Percentiles rank a stretch among this genome's conserved stretches.
Conservation (phyloP, 306 rosid genomes). For the Glycine latifolia region DNA sequence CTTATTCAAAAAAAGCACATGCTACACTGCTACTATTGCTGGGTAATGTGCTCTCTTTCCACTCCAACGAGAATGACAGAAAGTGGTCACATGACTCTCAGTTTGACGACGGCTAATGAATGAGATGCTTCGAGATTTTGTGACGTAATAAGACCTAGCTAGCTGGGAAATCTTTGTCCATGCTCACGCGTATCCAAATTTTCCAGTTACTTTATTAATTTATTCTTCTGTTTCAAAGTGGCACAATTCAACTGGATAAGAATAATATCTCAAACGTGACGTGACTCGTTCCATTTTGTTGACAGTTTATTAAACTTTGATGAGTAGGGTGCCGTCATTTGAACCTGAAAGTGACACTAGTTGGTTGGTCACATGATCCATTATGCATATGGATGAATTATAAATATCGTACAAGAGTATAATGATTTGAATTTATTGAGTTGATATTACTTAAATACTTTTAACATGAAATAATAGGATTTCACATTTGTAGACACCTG, state of each 20-base stretch:
- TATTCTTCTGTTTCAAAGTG: neutral
- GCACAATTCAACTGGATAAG: slow-evolving; percentile 33
- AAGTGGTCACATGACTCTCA: slow-evolving; percentile 9
- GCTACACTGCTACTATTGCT: slow-evolving; percentile 35
- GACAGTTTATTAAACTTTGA: slow-evolving; percentile 19
- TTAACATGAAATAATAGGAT: no score
- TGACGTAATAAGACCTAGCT: slow-evolving; percentile 29
- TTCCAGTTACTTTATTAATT: neutral
- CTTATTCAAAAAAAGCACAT: slow-evolving; percentile 21
- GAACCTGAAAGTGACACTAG: slow-evolving; percentile 32
- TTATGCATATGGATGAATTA: neutral
- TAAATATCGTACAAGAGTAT: neutral
- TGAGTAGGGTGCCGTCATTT: slow-evolving; percentile 38
- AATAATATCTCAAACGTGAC: slow-evolving; percentile 27
- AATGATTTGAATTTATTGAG: neutral
- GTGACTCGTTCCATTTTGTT: slow-evolving; percentile 31
- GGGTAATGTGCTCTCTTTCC: slow-evolving; percentile 14
- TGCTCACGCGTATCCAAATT: slow-evolving; percentile 35
- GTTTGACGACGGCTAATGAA: slow-evolving; percentile 44
- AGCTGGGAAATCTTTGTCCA: slow-evolving; percentile 35
- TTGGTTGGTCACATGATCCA: slow-evolving; percentile 14
- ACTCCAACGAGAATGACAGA: neutral
- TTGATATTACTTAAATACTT: neutral
- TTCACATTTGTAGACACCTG: no score
- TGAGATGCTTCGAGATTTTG: slow-evolving; percentile 37